These are phyloP conservation scores for Aaosphaeria arxii DNA, from an alignment of 2,329 filamentous ascomycete species.

Conservation along the genomic window DNA sequence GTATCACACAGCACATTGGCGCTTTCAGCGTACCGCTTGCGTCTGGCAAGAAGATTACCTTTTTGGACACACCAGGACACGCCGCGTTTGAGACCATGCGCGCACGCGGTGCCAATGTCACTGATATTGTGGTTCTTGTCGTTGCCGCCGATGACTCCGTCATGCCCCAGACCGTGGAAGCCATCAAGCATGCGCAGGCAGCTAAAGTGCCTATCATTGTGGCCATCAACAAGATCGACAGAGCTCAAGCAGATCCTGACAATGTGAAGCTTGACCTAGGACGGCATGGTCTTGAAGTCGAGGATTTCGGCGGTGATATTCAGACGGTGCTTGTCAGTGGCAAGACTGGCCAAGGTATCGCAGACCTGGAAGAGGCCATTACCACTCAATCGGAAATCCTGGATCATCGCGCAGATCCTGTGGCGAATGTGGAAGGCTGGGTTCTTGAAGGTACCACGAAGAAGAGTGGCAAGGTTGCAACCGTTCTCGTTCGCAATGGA, in stretches of 20 bases:
- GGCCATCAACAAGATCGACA: slow-evolving; percentile 96
- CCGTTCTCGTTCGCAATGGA: slow-evolving; percentile 82
- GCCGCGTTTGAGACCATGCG: slow-evolving; percentile 95
- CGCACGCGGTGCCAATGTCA: slow-evolving; percentile 90
- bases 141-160: slow-evolving; percentile 97
- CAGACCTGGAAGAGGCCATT: slow-evolving; percentile 86
- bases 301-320: slow-evolving; percentile 92
- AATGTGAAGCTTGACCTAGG: slow-evolving; percentile 86
- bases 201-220: slow-evolving; percentile 95
- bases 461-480: slow-evolving; percentile 78
- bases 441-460: slow-evolving; percentile 90
- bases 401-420: slow-evolving; percentile 77
- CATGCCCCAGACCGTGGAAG: slow-evolving; percentile 94
- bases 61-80: slow-evolving; percentile 94
- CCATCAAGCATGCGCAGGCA: slow-evolving; percentile 84
- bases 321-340: slow-evolving; percentile 90
- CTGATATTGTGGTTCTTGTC: slow-evolving; percentile 93
- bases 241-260: slow-evolving; percentile 74
- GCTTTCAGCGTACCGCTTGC: slow-evolving; percentile 87
- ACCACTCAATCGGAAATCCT: slow-evolving; percentile 83
- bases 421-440: slow-evolving; percentile 85
- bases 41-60: slow-evolving; percentile 86
- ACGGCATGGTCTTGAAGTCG: slow-evolving; percentile 80
- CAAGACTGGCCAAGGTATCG: slow-evolving; percentile 90
- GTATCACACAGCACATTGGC: slow-evolving; percentile 97